These are phyloP conservation scores for Camellia lanceoleosa DNA, from an alignment of 148 eudicot species.

Conservation along the genomic window DNA sequence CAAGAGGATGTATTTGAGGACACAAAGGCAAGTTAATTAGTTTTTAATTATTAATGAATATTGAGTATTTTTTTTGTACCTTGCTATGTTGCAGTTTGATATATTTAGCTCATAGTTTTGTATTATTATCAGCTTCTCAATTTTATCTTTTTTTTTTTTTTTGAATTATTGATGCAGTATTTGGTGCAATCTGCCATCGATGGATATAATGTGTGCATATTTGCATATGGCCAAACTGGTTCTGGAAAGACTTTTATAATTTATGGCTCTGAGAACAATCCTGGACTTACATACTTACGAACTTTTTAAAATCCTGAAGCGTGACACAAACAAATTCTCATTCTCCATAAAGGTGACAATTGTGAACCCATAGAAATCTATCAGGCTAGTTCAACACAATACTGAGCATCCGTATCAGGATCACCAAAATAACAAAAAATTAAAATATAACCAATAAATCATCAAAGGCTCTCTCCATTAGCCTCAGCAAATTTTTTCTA, in stretches of 20 bases:
- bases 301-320: constrained; percentile 74
- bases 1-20: constrained; percentile 97
- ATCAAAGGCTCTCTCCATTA: no score
- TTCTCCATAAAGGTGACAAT: constrained; percentile 79
- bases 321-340: constrained; percentile 74
- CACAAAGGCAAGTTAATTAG: constrained; percentile 65
- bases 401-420: no score
- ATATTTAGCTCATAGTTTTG: not conserved
- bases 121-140: not conserved
- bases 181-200: constrained; percentile 96
- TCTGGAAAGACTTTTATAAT: constrained; percentile 97
- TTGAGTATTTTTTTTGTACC: not conserved
- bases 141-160: not conserved
- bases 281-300: constrained; percentile 90
- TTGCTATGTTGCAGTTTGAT: not conserved
- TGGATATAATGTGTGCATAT: constrained; percentile 95
- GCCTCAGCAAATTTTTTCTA: no score
- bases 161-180: constrained; percentile 54
- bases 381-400: not conserved
- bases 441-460: no score
- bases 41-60: not conserved
- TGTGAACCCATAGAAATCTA: not conserved
- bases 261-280: constrained; percentile 69
- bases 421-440: no score
- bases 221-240: constrained; percentile 99